phyloP scores from a whole-genome alignment of 306 rosid genomes.

The Fragaria ananassa region DNA sequence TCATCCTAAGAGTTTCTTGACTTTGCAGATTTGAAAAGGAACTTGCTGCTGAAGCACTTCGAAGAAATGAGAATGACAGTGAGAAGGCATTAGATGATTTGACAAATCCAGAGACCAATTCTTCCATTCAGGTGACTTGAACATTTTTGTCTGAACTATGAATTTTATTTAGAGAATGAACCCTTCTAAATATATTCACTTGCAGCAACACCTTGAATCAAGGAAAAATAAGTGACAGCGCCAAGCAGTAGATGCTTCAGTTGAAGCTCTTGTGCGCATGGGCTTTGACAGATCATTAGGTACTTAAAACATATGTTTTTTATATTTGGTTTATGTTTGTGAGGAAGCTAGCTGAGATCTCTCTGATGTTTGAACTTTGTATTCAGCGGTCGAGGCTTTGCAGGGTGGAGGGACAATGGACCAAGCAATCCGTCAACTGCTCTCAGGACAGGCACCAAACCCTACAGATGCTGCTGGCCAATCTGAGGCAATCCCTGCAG shows the following conservation, averaged over 20 bases:
- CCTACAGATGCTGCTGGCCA: constrained; percentile 15
- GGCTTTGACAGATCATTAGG: constrained; percentile 88
- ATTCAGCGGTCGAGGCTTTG: constrained; percentile 62
- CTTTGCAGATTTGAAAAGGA: constrained; percentile 65
- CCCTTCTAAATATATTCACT: constrained; percentile 19
- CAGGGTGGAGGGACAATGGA: constrained; percentile 49
- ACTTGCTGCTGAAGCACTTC: constrained; percentile 88
- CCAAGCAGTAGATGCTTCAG: constrained; percentile 41
- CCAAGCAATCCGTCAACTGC: constrained; percentile 43
- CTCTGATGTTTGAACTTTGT: constrained; percentile 25
- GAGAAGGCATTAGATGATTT: constrained; percentile 80
- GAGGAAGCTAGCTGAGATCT: constrained; percentile 2
- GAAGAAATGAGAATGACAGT: constrained; percentile 76
- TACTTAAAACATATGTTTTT: constrained; percentile 17
- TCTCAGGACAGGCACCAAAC: constrained; percentile 30
- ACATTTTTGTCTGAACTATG: constrained; percentile 2
- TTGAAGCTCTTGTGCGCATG: constrained; percentile 56
- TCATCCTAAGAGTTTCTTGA: constrained; percentile 19
- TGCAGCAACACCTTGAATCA: constrained; percentile 60
- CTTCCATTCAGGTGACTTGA: constrained; percentile 59
- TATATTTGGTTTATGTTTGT: neutral
- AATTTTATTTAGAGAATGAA: neutral
- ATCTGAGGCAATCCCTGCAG: constrained; percentile 23
- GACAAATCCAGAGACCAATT: constrained; percentile 73
- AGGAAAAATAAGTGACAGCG: constrained; percentile 60